Conservation (phyloP, 164 flowering plant genomes). For the Euptelea pleiosperma region DNA sequence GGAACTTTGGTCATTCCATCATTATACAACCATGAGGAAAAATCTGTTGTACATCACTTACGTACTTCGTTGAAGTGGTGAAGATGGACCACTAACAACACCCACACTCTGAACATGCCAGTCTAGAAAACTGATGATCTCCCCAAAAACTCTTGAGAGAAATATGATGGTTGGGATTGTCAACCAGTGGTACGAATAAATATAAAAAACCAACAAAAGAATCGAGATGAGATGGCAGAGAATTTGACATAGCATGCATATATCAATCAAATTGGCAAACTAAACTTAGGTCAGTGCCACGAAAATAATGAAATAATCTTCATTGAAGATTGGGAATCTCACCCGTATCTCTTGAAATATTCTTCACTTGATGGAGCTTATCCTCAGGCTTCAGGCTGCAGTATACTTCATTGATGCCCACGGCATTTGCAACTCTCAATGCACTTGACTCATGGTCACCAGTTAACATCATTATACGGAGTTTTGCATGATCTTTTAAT, state of each 20-base stretch:
- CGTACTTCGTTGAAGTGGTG: no score
- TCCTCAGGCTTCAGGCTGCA: constrained; percentile 93
- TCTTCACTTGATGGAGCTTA: constrained; percentile 84
- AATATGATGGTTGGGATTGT: no score
- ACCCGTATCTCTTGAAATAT: constrained; percentile 72
- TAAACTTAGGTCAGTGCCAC: background rate
- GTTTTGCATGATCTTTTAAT: constrained; percentile 59
- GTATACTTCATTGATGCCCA: constrained; percentile 77
- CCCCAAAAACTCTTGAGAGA: no score
- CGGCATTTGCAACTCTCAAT: constrained; percentile 82
- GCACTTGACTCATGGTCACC: constrained; percentile 97
- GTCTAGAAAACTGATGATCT: no score
- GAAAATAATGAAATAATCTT: background rate
- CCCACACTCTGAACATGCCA: no score
- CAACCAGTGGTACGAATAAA: no score
- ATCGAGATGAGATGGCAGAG: background rate
- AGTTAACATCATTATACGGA: constrained; percentile 89
- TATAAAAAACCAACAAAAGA: no score
- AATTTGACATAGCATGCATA: no score
- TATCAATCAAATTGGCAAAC: background rate
- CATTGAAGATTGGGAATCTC: constrained; percentile 15
- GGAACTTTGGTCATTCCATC: no score
- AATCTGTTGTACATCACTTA: no score
- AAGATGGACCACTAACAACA: no score
- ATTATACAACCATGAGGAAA: no score